A percentile compares a stretch with the other conserved stretches of the same genome.
These are phyloP conservation scores for Trametes polyzona DNA, from an alignment of 1,284 basidiomycete genomes.

Conservation along the genomic window DNA sequence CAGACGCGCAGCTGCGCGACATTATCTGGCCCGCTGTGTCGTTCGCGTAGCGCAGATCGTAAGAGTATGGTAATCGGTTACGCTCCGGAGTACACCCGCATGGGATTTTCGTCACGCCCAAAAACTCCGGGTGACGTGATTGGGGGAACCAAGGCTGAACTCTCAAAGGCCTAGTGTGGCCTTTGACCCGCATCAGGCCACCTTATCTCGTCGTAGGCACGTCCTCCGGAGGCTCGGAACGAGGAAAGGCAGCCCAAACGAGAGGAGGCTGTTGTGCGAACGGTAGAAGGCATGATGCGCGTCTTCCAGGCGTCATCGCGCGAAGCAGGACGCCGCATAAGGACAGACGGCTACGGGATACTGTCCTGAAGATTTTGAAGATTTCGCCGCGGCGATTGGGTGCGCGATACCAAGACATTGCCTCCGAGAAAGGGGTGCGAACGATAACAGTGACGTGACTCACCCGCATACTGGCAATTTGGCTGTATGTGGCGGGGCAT, in stretches of 20 bases:
- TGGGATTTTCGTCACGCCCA: slow-evolving; percentile 8
- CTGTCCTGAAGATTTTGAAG: slow-evolving; percentile 5
- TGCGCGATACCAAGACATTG: slow-evolving; percentile 4
- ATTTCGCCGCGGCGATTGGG: slow-evolving; percentile 11
- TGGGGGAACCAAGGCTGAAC: slow-evolving; percentile 22
- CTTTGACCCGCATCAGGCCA: slow-evolving; percentile 15
- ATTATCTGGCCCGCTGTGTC: slow-evolving; percentile 1
- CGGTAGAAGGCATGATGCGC: slow-evolving; percentile 12
- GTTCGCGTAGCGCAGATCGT: slow-evolving; percentile 24
- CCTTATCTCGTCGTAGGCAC: slow-evolving; percentile 17
- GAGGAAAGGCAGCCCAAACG: slow-evolving; percentile 15
- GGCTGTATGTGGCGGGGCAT: slow-evolving; percentile 91
- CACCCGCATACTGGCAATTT: slow-evolving; percentile 92
- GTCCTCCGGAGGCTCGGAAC: slow-evolving; percentile 19
- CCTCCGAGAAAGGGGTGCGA: background rate
- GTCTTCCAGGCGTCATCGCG: slow-evolving; percentile 4
- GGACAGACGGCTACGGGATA: slow-evolving; percentile 3
- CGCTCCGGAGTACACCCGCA: slow-evolving; percentile 22
- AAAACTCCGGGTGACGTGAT: slow-evolving; percentile 23
- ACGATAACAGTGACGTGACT: slow-evolving; percentile 42
- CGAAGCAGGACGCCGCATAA: slow-evolving; percentile 2
- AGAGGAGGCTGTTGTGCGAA: slow-evolving; percentile 15
- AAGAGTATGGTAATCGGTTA: slow-evolving; percentile 21
- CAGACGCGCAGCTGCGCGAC: slow-evolving; percentile 7
- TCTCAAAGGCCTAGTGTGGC: slow-evolving; percentile 13